Evolutionary conservation across 306 rosid species (phyloP).

Genomic region (Erythrophleum fordii): DNA sequence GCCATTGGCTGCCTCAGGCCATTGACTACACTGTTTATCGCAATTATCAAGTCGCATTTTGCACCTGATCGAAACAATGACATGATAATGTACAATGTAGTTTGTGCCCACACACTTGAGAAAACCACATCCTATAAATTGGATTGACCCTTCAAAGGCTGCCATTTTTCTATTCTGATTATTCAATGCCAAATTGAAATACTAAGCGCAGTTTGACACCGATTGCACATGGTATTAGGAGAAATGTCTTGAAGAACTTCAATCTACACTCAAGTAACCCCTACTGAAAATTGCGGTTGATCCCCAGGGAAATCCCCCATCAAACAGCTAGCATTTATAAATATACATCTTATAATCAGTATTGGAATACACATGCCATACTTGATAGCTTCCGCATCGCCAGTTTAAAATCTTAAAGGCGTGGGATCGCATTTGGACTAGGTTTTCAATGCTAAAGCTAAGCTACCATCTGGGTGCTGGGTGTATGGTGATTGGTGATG

Average conservation of each 20-base stretch:
- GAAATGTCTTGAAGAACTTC: not conserved
- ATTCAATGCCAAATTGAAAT: too few relatives aligned
- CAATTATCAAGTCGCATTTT: too few relatives aligned
- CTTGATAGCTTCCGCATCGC: constrained; percentile 49
- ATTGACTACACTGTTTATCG: not conserved
- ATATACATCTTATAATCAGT: constrained; percentile 62
- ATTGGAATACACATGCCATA: constrained; percentile 33
- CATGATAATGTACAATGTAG: too few relatives aligned
- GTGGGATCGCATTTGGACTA: constrained; percentile 43
- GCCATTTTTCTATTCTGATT: too few relatives aligned
- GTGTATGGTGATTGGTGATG: not conserved
- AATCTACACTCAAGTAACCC: too few relatives aligned
- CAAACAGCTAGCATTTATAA: constrained; percentile 31
- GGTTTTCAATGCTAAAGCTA: constrained; percentile 32
- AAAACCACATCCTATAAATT: too few relatives aligned
- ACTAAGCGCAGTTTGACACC: too few relatives aligned
- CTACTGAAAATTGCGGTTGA: too few relatives aligned
- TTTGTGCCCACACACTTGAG: too few relatives aligned
- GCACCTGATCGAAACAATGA: too few relatives aligned
- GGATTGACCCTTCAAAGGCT: too few relatives aligned
- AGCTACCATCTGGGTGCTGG: constrained; percentile 39
- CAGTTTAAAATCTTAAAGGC: constrained; percentile 56
- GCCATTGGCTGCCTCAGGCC: not conserved
- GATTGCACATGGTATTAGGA: too few relatives aligned
- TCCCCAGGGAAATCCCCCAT: not conserved